Evolutionary conservation across 257 asterid genomes (phyloP).

Genomic region (Cordia subcordata): DNA sequence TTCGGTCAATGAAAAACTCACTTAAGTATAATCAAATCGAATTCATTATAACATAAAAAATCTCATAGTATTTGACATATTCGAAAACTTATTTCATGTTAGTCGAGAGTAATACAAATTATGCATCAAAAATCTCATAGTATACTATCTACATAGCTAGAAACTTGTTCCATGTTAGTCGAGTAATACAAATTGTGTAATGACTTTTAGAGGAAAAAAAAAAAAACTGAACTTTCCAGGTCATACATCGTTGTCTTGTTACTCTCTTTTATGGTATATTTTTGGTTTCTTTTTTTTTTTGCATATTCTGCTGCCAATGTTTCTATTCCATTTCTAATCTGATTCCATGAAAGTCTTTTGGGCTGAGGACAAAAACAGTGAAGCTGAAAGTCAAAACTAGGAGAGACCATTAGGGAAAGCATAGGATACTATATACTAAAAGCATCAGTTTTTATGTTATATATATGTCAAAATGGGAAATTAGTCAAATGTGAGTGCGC

Average conservation of each 20-base stretch:
- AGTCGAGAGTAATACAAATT: no score
- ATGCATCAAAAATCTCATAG: no score
- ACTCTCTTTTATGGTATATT: slow-evolving; percentile 6
- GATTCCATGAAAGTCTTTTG: slow-evolving; percentile 22
- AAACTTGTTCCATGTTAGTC: no score
- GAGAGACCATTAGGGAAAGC: slow-evolving; percentile 10
- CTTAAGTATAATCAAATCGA: no score
- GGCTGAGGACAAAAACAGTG: slow-evolving; percentile 26
- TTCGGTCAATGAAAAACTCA: slow-evolving; percentile 14
- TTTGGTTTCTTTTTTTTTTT: slow-evolving; percentile 12
- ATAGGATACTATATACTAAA: neutral
- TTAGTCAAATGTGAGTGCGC: slow-evolving; percentile 43
- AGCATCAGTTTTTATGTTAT: no score
- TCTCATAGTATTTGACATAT: no score
- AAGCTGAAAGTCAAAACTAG: slow-evolving; percentile 40
- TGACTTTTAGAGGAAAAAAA: no score
- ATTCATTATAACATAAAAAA: no score
- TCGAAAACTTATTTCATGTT: no score
- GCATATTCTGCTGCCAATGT: slow-evolving; percentile 39
- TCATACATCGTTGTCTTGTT: neutral
- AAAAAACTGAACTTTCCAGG: slow-evolving; percentile 12
- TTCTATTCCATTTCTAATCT: slow-evolving; percentile 37
- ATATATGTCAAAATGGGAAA: neutral
- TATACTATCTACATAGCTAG: no score
- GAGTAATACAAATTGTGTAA: no score